Percentiles rank a stretch among this genome's conserved stretches.
These are phyloP conservation scores for Backusella psychrophila DNA, from an alignment of 192 early-diverging fungal species.

Conservation along the genomic window DNA sequence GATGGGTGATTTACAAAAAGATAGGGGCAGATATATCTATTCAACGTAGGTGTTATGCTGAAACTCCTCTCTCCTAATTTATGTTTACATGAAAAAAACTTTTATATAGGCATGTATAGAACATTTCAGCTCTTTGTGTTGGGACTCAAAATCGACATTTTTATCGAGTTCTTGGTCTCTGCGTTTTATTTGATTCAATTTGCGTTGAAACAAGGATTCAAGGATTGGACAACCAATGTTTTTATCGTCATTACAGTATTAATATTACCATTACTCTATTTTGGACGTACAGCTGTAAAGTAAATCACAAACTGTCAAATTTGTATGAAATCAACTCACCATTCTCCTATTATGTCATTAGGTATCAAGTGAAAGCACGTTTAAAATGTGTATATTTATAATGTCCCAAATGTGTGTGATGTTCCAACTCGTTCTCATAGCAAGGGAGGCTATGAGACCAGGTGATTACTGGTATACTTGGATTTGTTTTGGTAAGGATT, in stretches of 20 bases:
- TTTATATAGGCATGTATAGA: slow-evolving; percentile 33
- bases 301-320: not conserved
- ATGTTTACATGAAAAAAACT: not conserved
- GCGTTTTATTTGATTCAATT: slow-evolving; percentile 33
- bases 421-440: slow-evolving; percentile 31
- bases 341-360: not conserved
- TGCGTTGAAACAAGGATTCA: slow-evolving; percentile 10
- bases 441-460: slow-evolving; percentile 5
- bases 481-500: slow-evolving; percentile 36
- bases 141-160: slow-evolving; percentile 38
- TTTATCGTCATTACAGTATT: slow-evolving; percentile 25
- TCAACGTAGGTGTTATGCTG: slow-evolving; percentile 36
- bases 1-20: slow-evolving; percentile 65
- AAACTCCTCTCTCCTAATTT: not conserved
- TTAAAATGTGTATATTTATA: slow-evolving; percentile 30
- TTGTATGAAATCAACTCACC: not conserved
- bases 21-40: slow-evolving; percentile 61
- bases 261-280: slow-evolving; percentile 33
- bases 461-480: slow-evolving; percentile 36
- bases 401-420: slow-evolving; percentile 33
- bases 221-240: slow-evolving; percentile 19
- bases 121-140: slow-evolving; percentile 37
- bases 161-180: slow-evolving; percentile 39
- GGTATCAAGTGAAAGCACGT: slow-evolving; percentile 20
- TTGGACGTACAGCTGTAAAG: slow-evolving; percentile 33